Evolutionary conservation across 2,329 filamentous ascomycete genomes (phyloP), one percentile per base, ranked within the genome.

Genomic region (Myrmaecium sp.): DNA sequence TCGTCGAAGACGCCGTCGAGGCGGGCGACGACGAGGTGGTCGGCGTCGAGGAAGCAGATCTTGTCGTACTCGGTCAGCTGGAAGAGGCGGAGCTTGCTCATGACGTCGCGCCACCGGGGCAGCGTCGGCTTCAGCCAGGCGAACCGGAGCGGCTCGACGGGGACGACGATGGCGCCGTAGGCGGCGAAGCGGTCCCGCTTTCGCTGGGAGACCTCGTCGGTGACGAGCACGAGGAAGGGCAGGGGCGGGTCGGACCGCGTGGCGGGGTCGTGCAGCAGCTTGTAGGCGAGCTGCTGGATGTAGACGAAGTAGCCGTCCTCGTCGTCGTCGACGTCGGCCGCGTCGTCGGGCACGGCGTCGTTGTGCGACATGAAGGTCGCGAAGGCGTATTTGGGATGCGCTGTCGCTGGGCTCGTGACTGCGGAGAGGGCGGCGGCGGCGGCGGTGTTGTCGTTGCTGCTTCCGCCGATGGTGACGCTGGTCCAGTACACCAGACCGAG

Each of bases 21-120:
- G 4, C 40, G 33, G 6, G 30, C 18, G 11, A 33, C 38, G 5
- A 52, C 36, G 15, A 51, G 32, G 2, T 35, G 46, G 27, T 52
- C 50, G 21, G 39, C 42, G 28, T 54, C 50, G 4, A 54, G 32
- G 37, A 52, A 44, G 15, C 40, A 35, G 21, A 55, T 43, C 6
- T 39, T 36, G 10, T 48, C 45, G 35, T 51, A 55, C 21, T 52
- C 39, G 2, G 40, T 48, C 29, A 55, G 39, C 33, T 54, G 38
- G 42, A 43, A 55, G 3, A 52, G 38, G 14, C 48, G 47, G 14
- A 57, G 36, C 36, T 57, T 57, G 10, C 46, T 43, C 40, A 55
- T 39, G 14, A 54, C 40, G 16, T 52, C 41, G 23, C 39, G 33
- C 49, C 48, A 56, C 10, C 38, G 36, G 3, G 29, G 26, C 7